Base-by-base conservation (phyloP, 2,329 filamentous ascomycete genomes). In the Ascochyta rabiei region DNA sequence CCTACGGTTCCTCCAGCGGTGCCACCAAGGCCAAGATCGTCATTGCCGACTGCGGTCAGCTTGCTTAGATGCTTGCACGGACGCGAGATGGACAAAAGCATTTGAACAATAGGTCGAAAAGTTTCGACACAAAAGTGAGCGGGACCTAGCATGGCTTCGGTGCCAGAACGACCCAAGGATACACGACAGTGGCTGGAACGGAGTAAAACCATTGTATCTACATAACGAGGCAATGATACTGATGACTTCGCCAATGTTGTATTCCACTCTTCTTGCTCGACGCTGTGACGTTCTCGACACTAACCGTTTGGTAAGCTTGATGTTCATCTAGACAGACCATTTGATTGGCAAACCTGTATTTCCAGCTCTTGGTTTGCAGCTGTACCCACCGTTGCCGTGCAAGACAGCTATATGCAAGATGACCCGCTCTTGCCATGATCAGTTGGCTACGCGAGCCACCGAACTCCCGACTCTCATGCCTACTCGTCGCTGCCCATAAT, bases 11-110 rank as follows among this genome's bases (percentile, higher is more conserved):
- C 28, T 49, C 52, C 46, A 62, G 50, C 53, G 65, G 65, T 41
- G 39, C 57, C 37, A 66, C 65, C 49, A 59, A 56, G 28, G 56
- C 62, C 57, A 56, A 61, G 24, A 62, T 68, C 51, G 57, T 48
- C 56, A 68, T 68, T 30, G 61, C 59, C 46, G 57, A 68, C 59
- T 67, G 56, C 40, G 65, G 65, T 39, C 62, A 68, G 57, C 61
- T 68, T 60, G 52, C 52, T 38, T 55, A 50, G 9, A 46, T 50
- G 52, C 41, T 46, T 50, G 40, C 41, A 37, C 37, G 35, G 35
- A 46, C 42, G 19, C 35, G n/a, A 55, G 52, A 42, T 37, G 53
- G 48, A 56, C 31, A 56, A 56, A 55, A 46, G 46, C 46, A 46
- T 55, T 56, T 43, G 53, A 21, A 48, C 48, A 51, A 51, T 48